Evolutionary conservation across 257 asterid species (phyloP), one percentile per base, ranked within the genome.

Genomic region (Penstemon barbatus): DNA sequence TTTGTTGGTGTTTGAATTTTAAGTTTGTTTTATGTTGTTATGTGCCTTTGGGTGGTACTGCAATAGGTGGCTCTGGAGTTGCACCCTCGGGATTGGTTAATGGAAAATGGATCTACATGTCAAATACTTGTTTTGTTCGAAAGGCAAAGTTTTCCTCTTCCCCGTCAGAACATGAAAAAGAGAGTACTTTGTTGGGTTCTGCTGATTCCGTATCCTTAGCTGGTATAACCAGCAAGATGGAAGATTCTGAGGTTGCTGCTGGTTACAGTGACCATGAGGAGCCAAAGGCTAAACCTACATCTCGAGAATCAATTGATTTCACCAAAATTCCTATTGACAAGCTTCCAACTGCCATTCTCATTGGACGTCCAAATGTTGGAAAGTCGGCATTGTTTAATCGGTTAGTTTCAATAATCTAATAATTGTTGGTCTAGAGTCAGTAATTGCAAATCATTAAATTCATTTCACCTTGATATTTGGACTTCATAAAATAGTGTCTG

Each of bases 321-420:
- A 86, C 92, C 49, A 72, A 78, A 75, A 83, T 90, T 74, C 87
- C 84, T 18, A 78, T 90, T 51, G 80, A 81, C 70, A 89, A 87
- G 84, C 96, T 94, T 69, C 97, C 99, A 5, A 83, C 86, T 19
- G 87, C 91, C 63, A 43, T 94, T 60, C 79, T 94, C 60, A 85
- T 91, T 3, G 99, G 99, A 18, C 96, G 97, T 4, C 99, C 97
- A 39, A 90, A 93, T 84, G 97, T 91, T 77, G 99, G 99, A 12
- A 94, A 91, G 70, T 94, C 99, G 4, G 99, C 96, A 43, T 75
- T 91, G 70, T 94, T 91, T 77, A 87, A 94, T 70, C 97, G 97
- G 97, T 89, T 63, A 78, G 93, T 79, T 63, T 67, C 65, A 9
- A 45, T 71, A 44, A 44, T 50, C 56, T 18, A 57, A 51, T 57